Evolutionary conservation across 2,329 filamentous ascomycete genomes (phyloP).

Genomic region (Aspergillus brunneoviolaceus): DNA sequence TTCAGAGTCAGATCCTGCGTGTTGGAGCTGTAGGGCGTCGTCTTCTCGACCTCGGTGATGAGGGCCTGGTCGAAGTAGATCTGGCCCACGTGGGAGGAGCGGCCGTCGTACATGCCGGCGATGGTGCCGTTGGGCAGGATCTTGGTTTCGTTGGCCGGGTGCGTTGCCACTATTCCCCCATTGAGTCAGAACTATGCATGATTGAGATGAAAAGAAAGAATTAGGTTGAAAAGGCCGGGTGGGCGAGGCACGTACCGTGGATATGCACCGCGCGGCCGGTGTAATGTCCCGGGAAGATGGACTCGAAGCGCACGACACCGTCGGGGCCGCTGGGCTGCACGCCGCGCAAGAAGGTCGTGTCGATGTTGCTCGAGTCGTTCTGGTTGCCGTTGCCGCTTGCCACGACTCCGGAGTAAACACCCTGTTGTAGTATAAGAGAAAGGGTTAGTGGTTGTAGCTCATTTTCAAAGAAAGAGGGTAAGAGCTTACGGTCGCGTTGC

Average conservation of each 20-base stretch:
- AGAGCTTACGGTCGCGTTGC: background rate
- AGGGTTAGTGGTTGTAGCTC: too few relatives aligned
- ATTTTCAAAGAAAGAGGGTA: too few relatives aligned
- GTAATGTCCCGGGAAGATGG: conserved; percentile 44
- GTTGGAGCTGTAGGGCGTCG: conserved; percentile 27
- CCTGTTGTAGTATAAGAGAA: too few relatives aligned
- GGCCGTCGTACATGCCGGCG: conserved; percentile 35
- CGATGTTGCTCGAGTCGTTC: conserved; percentile 23
- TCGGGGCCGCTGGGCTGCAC: conserved; percentile 44
- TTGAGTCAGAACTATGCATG: too few relatives aligned
- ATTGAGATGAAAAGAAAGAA: too few relatives aligned
- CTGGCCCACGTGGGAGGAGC: conserved; percentile 59
- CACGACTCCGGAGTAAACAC: too few relatives aligned
- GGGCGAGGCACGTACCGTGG: conserved; percentile 26
- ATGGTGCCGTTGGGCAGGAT: conserved; percentile 40
- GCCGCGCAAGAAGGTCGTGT: conserved; percentile 45
- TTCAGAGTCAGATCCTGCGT: conserved; percentile 39
- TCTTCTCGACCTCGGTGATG: conserved; percentile 50
- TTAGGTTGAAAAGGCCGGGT: too few relatives aligned
- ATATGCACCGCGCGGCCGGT: conserved; percentile 44
- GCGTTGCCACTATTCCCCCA: conserved; percentile 32
- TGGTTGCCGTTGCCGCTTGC: conserved; percentile 3
- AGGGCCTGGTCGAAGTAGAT: conserved; percentile 57
- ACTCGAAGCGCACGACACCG: conserved; percentile 48
- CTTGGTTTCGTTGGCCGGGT: conserved; percentile 22